Evolutionary conservation across 768 basidiomycete genomes (phyloP).

Genomic region (Epithele typhae): DNA sequence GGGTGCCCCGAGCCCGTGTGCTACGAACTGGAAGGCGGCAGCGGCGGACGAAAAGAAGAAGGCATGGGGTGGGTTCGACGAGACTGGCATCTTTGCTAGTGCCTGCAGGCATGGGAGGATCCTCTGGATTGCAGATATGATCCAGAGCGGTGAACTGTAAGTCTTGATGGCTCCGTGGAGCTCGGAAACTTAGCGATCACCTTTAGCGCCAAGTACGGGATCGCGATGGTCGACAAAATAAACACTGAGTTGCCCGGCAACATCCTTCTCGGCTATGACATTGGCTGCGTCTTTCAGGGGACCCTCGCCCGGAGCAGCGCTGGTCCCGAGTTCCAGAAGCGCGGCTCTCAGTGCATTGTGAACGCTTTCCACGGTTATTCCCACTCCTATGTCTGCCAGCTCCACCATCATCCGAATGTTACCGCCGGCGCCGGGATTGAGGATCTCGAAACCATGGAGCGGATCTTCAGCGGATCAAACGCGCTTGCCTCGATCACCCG

Average conservation of each 20-base stretch:
- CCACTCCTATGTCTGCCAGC: conserved; percentile 32
- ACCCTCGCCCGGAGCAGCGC: conserved; percentile 11
- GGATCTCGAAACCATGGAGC: conserved; percentile 23
- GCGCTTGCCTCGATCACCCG: conserved; percentile 22
- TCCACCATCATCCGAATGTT: conserved; percentile 26
- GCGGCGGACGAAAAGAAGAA: conserved; percentile 25
- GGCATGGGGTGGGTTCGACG: conserved; percentile 33
- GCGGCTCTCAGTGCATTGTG: conserved; percentile 11
- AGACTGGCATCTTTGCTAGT: conserved; percentile 34
- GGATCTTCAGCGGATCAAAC: conserved; percentile 16
- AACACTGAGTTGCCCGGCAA: neutral
- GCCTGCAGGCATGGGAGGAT: conserved; percentile 16
- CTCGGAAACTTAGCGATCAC: too few relatives aligned
- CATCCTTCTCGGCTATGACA: conserved; percentile 10
- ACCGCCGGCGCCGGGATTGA: conserved; percentile 30
- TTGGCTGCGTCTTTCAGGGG: conserved; percentile 16
- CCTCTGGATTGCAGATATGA: conserved; percentile 17
- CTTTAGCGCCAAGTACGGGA: conserved; percentile 7
- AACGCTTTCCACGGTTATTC: conserved; percentile 33
- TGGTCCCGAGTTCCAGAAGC: neutral
- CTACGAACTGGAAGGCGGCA: conserved; percentile 27
- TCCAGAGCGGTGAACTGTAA: conserved; percentile 18
- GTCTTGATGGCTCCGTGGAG: neutral
- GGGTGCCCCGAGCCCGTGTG: too few relatives aligned
- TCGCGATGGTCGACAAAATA: conserved; percentile 4